Base-by-base conservation (phyloP, 352 stramenopile species). In the Phytophthora kernoviae region DNA sequence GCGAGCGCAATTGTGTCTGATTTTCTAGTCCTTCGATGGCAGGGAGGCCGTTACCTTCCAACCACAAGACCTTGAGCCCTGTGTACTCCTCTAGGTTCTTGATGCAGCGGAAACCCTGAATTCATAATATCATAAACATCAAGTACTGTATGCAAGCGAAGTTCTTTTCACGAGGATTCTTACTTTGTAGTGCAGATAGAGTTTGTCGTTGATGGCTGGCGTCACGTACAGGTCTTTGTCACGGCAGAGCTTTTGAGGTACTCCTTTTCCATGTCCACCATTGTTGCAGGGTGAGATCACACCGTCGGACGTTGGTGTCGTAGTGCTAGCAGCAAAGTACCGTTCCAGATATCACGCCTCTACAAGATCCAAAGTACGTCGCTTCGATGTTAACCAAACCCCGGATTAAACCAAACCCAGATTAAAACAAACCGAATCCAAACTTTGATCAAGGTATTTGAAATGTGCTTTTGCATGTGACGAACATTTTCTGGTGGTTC, bases 171-270 rank as follows among this genome's bases (percentile, higher is more conserved):
- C n/a, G n/a, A n/a, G n/a, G 8, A 12, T 1, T 17, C 24, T 20
- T 32, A 78, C 79, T 71, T 98, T 97, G 79, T 98, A 98, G 70
- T 99, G 95, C 24, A 98, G 72, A 61, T 98, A 98, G 32, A 99
- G 79, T 55, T 96, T 97, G 70, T 99, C 93, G 70, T 98, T 98
- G 63, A 98, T 87, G 60, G 73, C 54, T 21, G 96, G 87, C 36
- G 93, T 98, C 44, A 87, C 73, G 65, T 98, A 98, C 42, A 96
- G 73, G 53, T 98, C 88, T 50, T 93, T 81, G 42, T 98, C 91
- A 11, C 87, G 83, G 58, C 91, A 98, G 47, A 97, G 70, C 63
- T 96, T 96, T 88, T 91, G 32, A 98, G 80, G 39, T 82, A 56
- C 60, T 67, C 51, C 68, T 93, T 94, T 58, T 95, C 94, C 81